Evolutionary conservation across 805 yeast genomes (phyloP), one percentile per base, ranked within the genome.

Genomic region (Gaillardinia entomophila): DNA sequence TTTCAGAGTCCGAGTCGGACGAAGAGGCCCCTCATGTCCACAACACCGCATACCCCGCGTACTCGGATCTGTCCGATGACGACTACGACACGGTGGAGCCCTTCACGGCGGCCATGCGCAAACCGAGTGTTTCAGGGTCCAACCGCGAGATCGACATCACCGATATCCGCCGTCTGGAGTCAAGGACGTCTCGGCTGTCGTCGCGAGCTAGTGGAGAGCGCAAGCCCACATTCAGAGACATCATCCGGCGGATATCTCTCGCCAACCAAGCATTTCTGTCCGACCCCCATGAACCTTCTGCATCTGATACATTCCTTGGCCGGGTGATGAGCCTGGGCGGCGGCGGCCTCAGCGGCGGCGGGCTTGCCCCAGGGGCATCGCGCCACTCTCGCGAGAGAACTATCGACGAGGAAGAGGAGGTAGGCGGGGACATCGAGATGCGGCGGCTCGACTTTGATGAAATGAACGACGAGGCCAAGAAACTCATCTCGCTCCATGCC

Each of bases 401-500:
- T 2, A 16, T 35, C 14, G 60, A 55, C 28, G 57, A 50, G 30
- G 59, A 54, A 19, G 41, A 44, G 24, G 37, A 33, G 19, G 43
- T 42, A 1, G 48, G 44, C 2, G 43, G 42, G 5, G 35, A 33
- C n/a, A 61, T 74, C 10, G 77, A 73, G 36, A 46, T 73, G 62
- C 57, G 56, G 12, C 60, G 57, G 16, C 40, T 76, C 28, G 65
- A 67, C 29, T 62, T 66, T 24, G 67, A 58, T 3, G 55, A 60
- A 20, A 53, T 72, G 20, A 63, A 65, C 17, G 60, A 65, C 24
- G 80, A 78, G 40, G 86, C 85, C 1, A 63, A 66, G 32, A 68
- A 69, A 19, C 60, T 79, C 36, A 71, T 79, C 5, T 58, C 66
- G 16, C 64, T 68, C 5, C 82, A 77, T 49, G 62, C 66, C 27